These are phyloP conservation scores for Pseudogymnoascus destructans DNA, from an alignment of 2,329 filamentous ascomycete genomes.

Conservation along the genomic window DNA sequence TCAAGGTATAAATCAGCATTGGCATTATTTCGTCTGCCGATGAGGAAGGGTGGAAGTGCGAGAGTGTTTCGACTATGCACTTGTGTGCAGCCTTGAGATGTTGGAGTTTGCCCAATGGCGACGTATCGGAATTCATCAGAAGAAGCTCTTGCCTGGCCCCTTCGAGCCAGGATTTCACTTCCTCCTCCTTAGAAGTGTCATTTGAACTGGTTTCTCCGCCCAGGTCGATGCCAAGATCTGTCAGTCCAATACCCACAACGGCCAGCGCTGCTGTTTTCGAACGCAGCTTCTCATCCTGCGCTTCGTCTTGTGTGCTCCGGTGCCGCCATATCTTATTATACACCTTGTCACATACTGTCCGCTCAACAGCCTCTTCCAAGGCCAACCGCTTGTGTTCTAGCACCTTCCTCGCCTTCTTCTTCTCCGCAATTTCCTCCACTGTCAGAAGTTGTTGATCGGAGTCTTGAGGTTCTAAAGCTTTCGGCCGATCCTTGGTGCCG, in stretches of 20 bases:
- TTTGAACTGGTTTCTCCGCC: conserved; percentile 42
- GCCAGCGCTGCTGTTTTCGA: conserved; percentile 85
- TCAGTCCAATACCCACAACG: conserved; percentile 80
- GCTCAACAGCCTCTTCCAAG: conserved; percentile 84
- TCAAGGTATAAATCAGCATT: conserved; percentile 89
- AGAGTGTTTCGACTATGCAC: conserved; percentile 77
- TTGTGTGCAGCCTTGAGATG: conserved; percentile 82
- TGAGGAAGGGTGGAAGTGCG: conserved; percentile 58
- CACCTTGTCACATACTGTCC: conserved; percentile 69
- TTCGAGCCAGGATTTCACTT: conserved; percentile 61
- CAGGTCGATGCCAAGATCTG: conserved; percentile 69
- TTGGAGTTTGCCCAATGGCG: conserved; percentile 82
- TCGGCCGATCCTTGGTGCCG: conserved; percentile 38
- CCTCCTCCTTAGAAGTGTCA: conserved; percentile 44
- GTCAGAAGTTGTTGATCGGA: conserved; percentile 80
- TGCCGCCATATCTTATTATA: conserved; percentile 88
- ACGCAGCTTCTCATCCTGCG: conserved; percentile 82
- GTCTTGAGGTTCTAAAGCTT: conserved; percentile 26
- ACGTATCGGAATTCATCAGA: conserved; percentile 75
- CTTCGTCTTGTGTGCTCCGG: conserved; percentile 82
- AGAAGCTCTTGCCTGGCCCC: conserved; percentile 58
- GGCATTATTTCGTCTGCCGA: conserved; percentile 96
- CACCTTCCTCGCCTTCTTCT: conserved; percentile 63
- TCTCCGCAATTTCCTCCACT: conserved; percentile 65
- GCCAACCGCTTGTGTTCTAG: conserved; percentile 65